Conservation (phyloP, 352 stramenopile genomes). For the Phytophthora fragariaefolia region DNA sequence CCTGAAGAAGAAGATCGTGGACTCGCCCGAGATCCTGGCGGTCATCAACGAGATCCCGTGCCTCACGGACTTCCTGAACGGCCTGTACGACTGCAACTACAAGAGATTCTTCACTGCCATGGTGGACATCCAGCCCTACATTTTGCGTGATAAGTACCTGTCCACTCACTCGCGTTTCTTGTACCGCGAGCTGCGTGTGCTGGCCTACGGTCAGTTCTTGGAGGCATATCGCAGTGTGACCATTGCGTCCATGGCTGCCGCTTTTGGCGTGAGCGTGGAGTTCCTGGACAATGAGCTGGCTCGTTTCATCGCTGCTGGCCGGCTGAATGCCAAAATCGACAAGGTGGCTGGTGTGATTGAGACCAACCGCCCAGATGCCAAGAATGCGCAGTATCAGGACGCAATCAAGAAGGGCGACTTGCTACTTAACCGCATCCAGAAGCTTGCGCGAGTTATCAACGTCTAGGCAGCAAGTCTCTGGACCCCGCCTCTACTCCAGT, state of each 20-base stretch:
- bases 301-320: slow-evolving; percentile 97
- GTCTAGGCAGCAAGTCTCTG: slow-evolving; percentile 55
- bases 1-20: slow-evolving; percentile 98
- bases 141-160: slow-evolving; percentile 95
- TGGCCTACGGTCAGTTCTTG: slow-evolving; percentile 98
- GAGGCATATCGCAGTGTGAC: slow-evolving; percentile 98
- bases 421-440: slow-evolving; percentile 99
- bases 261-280: slow-evolving; percentile 95
- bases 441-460: slow-evolving; percentile 97
- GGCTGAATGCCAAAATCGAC: slow-evolving; percentile 99
- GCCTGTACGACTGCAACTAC: slow-evolving; percentile 98
- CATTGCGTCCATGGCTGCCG: slow-evolving; percentile 95
- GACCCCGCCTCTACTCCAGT: not conserved
- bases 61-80: slow-evolving; percentile 91
- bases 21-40: slow-evolving; percentile 96
- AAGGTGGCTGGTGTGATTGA: slow-evolving; percentile 98
- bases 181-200: slow-evolving; percentile 97
- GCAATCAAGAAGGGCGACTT: slow-evolving; percentile 99
- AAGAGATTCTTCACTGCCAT: slow-evolving; percentile 96
- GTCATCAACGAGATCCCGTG: slow-evolving; percentile 88
- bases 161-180: slow-evolving; percentile 93
- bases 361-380: slow-evolving; percentile 98
- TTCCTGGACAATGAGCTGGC: slow-evolving; percentile 98
- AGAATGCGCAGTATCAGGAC: slow-evolving; percentile 99
- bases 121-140: slow-evolving; percentile 81